Evolutionary conservation across 768 basidiomycete genomes (phyloP).

Genomic region (Fistulinella prunicolor): DNA sequence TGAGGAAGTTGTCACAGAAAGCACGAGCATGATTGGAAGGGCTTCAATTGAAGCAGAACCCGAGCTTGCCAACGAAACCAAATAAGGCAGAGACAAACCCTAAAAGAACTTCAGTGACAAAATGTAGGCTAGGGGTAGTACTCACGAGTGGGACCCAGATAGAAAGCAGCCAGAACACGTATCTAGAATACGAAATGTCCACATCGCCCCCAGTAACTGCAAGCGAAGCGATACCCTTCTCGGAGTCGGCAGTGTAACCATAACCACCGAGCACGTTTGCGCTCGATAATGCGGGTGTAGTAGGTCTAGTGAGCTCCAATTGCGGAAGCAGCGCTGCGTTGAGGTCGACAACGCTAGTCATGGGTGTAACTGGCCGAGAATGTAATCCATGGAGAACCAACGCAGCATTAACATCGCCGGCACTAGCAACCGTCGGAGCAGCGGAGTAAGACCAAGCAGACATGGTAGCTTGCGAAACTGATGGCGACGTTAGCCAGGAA

Average conservation of each 20-base stretch:
- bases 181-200: slow-evolving; percentile 53
- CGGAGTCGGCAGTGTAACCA: slow-evolving; percentile 56
- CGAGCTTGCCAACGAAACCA: slow-evolving; percentile 40
- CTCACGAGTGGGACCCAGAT: slow-evolving; percentile 72
- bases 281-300: slow-evolving; percentile 53
- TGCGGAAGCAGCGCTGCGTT: slow-evolving; percentile 41
- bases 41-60: slow-evolving; percentile 39
- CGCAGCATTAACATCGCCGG: slow-evolving; percentile 42
- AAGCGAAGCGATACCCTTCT: slow-evolving; percentile 50
- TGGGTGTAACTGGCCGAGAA: slow-evolving; percentile 18
- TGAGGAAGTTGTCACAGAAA: slow-evolving; percentile 67
- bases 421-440: slow-evolving; percentile 39
- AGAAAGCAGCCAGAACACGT: slow-evolving; percentile 60
- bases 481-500: slow-evolving; percentile 71
- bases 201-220: slow-evolving; percentile 46
- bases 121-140: slow-evolving; percentile 7
- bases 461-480: slow-evolving; percentile 53
- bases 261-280: slow-evolving; percentile 69
- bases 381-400: slow-evolving; percentile 36
- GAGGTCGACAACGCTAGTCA: slow-evolving; percentile 39
- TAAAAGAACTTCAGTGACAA: slow-evolving; percentile 24
- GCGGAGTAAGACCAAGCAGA: slow-evolving; percentile 72
- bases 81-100: slow-evolving; percentile 64
- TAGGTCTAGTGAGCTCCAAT: slow-evolving; percentile 41
- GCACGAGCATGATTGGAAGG: slow-evolving; percentile 49